Percentiles rank a stretch among this genome's conserved stretches.
Conservation (phyloP, 2,329 filamentous ascomycete species). For the Aplosporella prunicola region DNA sequence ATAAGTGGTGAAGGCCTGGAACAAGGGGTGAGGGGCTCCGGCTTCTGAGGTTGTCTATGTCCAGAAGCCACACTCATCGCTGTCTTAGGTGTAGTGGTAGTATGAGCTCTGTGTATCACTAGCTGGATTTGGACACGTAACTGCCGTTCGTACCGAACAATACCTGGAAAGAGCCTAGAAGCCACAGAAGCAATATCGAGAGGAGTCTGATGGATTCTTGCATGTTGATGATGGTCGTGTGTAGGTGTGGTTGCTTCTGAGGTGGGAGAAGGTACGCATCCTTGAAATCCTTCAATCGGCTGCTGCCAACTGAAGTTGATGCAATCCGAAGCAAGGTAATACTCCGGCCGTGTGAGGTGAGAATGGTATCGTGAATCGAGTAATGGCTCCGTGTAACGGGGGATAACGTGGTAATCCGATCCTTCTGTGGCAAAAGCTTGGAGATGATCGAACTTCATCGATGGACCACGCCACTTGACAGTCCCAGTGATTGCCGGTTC, state of each 20-base stretch:
- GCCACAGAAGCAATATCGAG: slow-evolving; percentile 15
- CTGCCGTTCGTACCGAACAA: slow-evolving; percentile 22
- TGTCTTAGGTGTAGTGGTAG: not conserved
- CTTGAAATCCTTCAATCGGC: slow-evolving; percentile 15
- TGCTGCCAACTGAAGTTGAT: slow-evolving; percentile 19
- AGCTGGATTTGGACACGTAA: slow-evolving; percentile 22
- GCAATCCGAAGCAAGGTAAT: slow-evolving; percentile 11
- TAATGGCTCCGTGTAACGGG: slow-evolving; percentile 11
- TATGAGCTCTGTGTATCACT: not conserved
- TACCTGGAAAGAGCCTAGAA: slow-evolving; percentile 18
- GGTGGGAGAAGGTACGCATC: slow-evolving; percentile 10
- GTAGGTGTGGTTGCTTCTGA: too few species aligned
- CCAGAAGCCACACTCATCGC: too few species aligned
- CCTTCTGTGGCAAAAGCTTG: slow-evolving; percentile 11
- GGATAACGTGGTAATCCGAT: slow-evolving; percentile 18
- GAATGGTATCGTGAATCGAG: slow-evolving; percentile 5
- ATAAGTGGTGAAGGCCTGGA: not conserved
- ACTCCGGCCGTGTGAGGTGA: slow-evolving; percentile 9
- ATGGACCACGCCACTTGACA: slow-evolving; percentile 18
- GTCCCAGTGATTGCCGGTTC: slow-evolving; percentile 14
- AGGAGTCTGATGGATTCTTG: slow-evolving; percentile 4
- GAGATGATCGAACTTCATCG: slow-evolving; percentile 16
- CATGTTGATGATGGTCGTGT: too few species aligned
- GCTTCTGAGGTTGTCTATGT: not conserved
- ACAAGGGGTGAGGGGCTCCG: not conserved